phyloP scores from a whole-genome alignment of 2,329 filamentous ascomycete species.

The Aspergillus ruber region DNA sequence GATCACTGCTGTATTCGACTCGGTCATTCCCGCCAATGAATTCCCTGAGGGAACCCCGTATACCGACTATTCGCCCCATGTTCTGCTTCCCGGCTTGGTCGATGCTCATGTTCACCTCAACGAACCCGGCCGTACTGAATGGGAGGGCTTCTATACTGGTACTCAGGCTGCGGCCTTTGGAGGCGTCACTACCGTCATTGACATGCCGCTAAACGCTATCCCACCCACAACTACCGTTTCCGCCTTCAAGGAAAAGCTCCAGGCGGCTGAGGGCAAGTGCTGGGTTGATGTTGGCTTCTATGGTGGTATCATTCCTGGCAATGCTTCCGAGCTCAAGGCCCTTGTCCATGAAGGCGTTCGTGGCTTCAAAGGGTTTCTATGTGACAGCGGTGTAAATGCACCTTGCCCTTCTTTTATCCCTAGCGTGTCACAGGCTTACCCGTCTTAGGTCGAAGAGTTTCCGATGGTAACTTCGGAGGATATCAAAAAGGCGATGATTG shows the following conservation, averaged over 20 bases:
- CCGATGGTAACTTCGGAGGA: slow-evolving; percentile 78
- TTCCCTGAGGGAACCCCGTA: slow-evolving; percentile 72
- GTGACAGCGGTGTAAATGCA: slow-evolving; percentile 79
- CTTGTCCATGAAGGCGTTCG: slow-evolving; percentile 80
- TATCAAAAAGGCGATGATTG: slow-evolving; percentile 71
- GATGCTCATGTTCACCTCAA: slow-evolving; percentile 98
- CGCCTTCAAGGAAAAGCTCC: slow-evolving; percentile 76
- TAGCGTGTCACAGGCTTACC: background rate
- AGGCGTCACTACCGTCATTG: slow-evolving; percentile 91
- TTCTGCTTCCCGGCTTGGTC: slow-evolving; percentile 84
- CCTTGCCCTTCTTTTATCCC: background rate
- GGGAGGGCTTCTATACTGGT: slow-evolving; percentile 96
- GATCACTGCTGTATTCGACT: slow-evolving; percentile 68
- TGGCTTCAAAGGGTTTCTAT: slow-evolving; percentile 96
- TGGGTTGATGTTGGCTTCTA: slow-evolving; percentile 99
- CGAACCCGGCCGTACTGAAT: slow-evolving; percentile 92
- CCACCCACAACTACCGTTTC: slow-evolving; percentile 87
- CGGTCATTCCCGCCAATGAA: slow-evolving; percentile 64
- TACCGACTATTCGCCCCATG: slow-evolving; percentile 73
- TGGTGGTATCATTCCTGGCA: slow-evolving; percentile 88
- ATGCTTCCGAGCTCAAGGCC: slow-evolving; percentile 68
- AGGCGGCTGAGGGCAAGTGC: slow-evolving; percentile 77
- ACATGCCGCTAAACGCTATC: slow-evolving; percentile 97
- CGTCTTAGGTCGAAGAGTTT: slow-evolving; percentile 77
- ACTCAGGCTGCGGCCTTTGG: slow-evolving; percentile 90